Conservation (phyloP, 345 rosid species). For the Eucalyptus grandis region DNA sequence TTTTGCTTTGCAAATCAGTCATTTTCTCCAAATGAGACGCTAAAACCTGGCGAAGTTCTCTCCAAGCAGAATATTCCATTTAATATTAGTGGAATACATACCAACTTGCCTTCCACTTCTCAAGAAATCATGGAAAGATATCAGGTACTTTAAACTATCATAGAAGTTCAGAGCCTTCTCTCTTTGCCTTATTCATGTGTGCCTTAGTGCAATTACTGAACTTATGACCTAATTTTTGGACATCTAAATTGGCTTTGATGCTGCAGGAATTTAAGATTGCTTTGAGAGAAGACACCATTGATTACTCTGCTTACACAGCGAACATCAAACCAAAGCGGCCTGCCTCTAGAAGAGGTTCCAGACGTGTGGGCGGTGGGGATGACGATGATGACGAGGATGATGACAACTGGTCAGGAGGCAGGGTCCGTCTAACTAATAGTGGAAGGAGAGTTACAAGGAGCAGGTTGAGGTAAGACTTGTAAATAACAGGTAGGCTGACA, state of each 20-base stretch:
- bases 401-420: conserved; percentile 33
- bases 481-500: neutral
- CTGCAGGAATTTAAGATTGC: conserved; percentile 82
- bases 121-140: conserved; percentile 65
- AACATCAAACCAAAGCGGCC: conserved; percentile 81
- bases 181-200: neutral
- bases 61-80: conserved; percentile 67
- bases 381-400: conserved; percentile 47
- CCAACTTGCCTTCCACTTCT: conserved; percentile 43
- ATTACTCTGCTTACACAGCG: conserved; percentile 70
- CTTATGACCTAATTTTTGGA: neutral
- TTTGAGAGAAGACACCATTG: conserved; percentile 74
- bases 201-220: neutral
- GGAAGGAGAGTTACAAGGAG: conserved; percentile 37
- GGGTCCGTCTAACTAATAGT: conserved; percentile 19
- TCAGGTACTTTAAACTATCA: conserved; percentile 37
- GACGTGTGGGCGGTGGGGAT: neutral
- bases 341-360: conserved; percentile 30
- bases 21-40: conserved; percentile 74
- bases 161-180: neutral
- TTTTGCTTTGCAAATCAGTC: conserved; percentile 27
- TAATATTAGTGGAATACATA: conserved; percentile 42
- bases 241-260: neutral
- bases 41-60: conserved; percentile 67
- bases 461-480: conserved; percentile 34